Conservation (phyloP, 2,329 filamentous ascomycete genomes). For the Hypoxylon sp. region DNA sequence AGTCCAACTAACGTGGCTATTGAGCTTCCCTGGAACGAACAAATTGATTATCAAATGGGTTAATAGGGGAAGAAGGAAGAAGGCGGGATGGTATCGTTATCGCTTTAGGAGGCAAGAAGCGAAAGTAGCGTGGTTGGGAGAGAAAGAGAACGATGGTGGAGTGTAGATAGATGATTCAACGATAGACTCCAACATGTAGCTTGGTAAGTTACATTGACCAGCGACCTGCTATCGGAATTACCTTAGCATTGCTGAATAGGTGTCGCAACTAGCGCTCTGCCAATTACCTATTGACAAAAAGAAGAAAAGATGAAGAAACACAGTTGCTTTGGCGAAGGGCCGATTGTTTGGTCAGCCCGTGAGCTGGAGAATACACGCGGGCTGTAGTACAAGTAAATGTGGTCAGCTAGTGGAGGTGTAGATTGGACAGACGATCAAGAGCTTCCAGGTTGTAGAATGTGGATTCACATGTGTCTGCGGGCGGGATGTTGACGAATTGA, state of each 20-base stretch:
- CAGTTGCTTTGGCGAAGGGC: constrained; percentile 27
- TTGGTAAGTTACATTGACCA: constrained; percentile 22
- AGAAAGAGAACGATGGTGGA: constrained; percentile 32
- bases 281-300: constrained; percentile 19
- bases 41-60: constrained; percentile 25
- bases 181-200: constrained; percentile 13
- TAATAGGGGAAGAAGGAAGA: constrained; percentile 11
- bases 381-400: constrained; percentile 21
- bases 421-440: constrained; percentile 25
- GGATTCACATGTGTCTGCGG: constrained; percentile 40
- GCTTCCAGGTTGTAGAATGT: constrained; percentile 24
- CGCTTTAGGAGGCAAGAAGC: constrained; percentile 16
- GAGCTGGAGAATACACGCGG: constrained; percentile 15
- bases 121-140: constrained; percentile 31
- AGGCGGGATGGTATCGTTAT: constrained; percentile 6
- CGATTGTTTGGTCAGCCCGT: constrained; percentile 30
- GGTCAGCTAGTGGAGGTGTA: constrained; percentile 6
- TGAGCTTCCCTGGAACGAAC: constrained; percentile 34
- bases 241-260: background rate
- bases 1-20: constrained; percentile 34
- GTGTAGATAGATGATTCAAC: constrained; percentile 26
- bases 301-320: constrained; percentile 13
- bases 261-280: constrained; percentile 5
- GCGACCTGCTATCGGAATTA: constrained; percentile 3
- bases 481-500: constrained; percentile 44